Conservation (phyloP, 176 grass and related monocot species). For the Poa annua region DNA sequence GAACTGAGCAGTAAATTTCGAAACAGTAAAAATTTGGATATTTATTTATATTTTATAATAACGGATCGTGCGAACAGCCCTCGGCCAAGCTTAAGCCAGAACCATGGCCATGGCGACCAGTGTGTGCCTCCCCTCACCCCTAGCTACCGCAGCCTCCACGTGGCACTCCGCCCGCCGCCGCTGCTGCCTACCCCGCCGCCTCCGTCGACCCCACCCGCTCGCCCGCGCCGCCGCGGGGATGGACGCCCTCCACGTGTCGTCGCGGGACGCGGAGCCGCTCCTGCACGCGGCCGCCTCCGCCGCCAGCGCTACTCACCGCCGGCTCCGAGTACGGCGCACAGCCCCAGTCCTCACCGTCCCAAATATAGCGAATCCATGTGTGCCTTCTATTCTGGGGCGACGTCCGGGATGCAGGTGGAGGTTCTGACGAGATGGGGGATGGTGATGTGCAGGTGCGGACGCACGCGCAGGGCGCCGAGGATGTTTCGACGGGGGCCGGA, state of each 20-base stretch:
- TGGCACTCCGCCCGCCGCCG: not conserved
- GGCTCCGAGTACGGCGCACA: conserved; percentile 49
- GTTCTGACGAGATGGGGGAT: conserved; percentile 47
- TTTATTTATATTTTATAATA: not conserved
- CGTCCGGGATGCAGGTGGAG: not conserved
- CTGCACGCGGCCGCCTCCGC: conserved; percentile 31
- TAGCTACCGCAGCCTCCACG: not conserved
- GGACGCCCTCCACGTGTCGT: conserved; percentile 41
- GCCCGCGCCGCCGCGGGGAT: conserved; percentile 16
- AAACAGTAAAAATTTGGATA: not conserved
- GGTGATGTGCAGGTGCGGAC: conserved; percentile 56
- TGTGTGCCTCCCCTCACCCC: not conserved
- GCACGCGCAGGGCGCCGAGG: conserved; percentile 48
- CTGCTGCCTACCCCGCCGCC: not conserved
- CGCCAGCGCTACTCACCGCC: conserved; percentile 17
- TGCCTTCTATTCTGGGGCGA: conserved; percentile 39
- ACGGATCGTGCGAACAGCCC: not conserved
- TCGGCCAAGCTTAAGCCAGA: not conserved
- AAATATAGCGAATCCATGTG: conserved; percentile 30
- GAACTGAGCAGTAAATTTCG: too few species aligned
- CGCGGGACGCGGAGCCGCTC: conserved; percentile 41
- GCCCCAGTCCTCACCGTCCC: conserved; percentile 5
- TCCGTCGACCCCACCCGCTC: not conserved
- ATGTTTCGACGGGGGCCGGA: conserved; percentile 1
- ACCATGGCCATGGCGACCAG: conserved; percentile 35